These are phyloP conservation scores for Adansonia madagascariensis DNA, from an alignment of 441 rosid species.

Conservation along the genomic window DNA sequence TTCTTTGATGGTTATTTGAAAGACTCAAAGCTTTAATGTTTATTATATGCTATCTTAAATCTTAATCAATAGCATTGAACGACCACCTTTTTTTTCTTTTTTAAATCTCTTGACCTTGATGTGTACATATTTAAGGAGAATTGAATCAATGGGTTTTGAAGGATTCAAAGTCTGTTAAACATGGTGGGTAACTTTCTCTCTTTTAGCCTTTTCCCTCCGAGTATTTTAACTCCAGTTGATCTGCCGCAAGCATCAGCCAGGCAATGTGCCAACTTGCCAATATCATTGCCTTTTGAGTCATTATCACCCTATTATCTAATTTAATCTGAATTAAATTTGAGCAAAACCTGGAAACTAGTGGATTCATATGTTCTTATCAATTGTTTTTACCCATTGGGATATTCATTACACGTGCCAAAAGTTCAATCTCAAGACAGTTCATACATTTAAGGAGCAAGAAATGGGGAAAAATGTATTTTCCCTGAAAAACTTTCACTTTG, in stretches of 20 bases:
- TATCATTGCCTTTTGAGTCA: slow-evolving; percentile 4
- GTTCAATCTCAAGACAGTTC: not conserved
- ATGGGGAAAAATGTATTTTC: not conserved
- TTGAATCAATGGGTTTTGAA: not conserved
- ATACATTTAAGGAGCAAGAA: not conserved
- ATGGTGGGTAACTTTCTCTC: too few species aligned
- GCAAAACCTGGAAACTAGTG: not conserved
- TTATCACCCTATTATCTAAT: not conserved
- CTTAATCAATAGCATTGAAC: not conserved
- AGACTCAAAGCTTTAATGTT: not conserved
- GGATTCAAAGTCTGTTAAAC: not conserved
- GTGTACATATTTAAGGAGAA: not conserved
- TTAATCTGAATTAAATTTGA: not conserved
- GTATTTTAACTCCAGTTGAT: not conserved
- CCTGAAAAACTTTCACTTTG: not conserved
- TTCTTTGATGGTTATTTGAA: slow-evolving; percentile 3
- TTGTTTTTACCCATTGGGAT: not conserved
- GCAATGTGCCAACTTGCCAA: not conserved
- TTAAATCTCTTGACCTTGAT: not conserved
- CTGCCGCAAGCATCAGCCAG: not conserved
- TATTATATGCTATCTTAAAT: not conserved
- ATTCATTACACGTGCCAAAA: not conserved
- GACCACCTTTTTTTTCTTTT: not conserved
- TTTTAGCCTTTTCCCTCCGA: too few species aligned
- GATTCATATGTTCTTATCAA: not conserved